A percentile compares a stretch with the other conserved stretches of the same genome.
Evolutionary conservation across 2,329 filamentous ascomycete species (phyloP).

Genomic region (Metarhizium sp.): DNA sequence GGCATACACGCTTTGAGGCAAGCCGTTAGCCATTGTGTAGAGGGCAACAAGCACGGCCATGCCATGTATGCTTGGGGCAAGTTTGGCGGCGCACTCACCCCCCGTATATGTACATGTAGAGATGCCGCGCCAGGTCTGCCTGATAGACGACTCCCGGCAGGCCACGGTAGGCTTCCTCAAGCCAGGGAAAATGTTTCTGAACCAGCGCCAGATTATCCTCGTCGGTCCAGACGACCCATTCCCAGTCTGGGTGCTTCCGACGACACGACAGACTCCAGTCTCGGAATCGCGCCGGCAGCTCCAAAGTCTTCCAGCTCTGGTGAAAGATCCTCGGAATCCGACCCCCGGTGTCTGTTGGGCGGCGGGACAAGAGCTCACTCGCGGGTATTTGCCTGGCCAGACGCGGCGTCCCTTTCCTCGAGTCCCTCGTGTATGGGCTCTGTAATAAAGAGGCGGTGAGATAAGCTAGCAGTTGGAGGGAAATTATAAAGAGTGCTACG

Average conservation of each 20-base stretch:
- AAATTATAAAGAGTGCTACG: too few relatives aligned
- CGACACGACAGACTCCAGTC: conserved; percentile 22
- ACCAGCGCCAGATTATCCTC: conserved; percentile 25
- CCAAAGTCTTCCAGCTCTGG: conserved; percentile 17
- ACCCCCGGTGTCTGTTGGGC: background rate
- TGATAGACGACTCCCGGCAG: conserved; percentile 22
- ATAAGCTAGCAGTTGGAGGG: too few relatives aligned
- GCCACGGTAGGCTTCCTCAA: conserved; percentile 17
- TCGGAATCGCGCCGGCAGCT: conserved; percentile 17
- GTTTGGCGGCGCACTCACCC: conserved; percentile 12
- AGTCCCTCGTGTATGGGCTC: too few relatives aligned
- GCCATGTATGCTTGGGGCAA: too few relatives aligned
- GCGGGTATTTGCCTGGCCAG: background rate
- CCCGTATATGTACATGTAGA: conserved; percentile 28
- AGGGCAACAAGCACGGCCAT: too few relatives aligned
- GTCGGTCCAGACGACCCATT: conserved; percentile 28
- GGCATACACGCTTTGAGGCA: conserved; percentile 17
- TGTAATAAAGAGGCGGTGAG: too few relatives aligned
- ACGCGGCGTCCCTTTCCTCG: too few relatives aligned
- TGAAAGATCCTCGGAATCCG: conserved; percentile 28
- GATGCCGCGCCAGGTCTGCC: conserved; percentile 20
- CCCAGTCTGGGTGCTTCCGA: conserved; percentile 19
- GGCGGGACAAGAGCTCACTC: background rate
- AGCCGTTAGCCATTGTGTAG: background rate
- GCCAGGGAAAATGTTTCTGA: conserved; percentile 20